phyloP scores from a whole-genome alignment of 176 grass and related monocot genomes.

The Pontederia crassipes region DNA sequence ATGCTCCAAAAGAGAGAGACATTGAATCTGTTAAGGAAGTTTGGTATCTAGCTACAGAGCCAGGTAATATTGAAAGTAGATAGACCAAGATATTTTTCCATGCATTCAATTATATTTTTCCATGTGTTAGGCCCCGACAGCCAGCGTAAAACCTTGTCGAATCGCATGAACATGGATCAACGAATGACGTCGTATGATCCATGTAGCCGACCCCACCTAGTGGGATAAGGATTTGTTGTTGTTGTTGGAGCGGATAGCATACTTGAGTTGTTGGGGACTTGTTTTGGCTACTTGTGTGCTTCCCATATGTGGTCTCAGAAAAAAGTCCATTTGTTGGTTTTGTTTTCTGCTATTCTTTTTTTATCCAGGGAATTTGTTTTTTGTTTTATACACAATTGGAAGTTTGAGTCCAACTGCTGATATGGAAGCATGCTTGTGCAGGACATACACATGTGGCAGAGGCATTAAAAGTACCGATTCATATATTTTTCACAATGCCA shows the following conservation, averaged over 20 bases:
- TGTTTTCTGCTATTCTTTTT: neutral
- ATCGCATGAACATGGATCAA: too few relatives aligned
- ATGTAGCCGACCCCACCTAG: too few relatives aligned
- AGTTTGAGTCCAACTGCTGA: conserved; percentile 23
- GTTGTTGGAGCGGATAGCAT: too few relatives aligned
- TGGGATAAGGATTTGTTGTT: too few relatives aligned
- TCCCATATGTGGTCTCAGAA: too few relatives aligned
- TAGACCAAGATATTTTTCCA: neutral
- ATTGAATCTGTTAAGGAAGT: conserved; percentile 17
- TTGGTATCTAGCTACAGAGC: conserved; percentile 7
- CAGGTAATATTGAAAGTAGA: neutral
- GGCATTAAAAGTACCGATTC: conserved; percentile 77
- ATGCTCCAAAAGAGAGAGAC: conserved; percentile 16
- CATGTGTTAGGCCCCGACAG: too few relatives aligned
- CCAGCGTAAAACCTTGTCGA: too few relatives aligned
- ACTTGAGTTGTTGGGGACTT: too few relatives aligned
- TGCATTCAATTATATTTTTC: too few relatives aligned
- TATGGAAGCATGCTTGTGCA: conserved; percentile 41
- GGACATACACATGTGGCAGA: conserved; percentile 95
- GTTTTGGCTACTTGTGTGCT: too few relatives aligned
- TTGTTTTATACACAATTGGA: neutral
- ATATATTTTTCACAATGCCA: conserved; percentile 99
- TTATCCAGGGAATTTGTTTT: neutral
- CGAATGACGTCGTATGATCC: too few relatives aligned
- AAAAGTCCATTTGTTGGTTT: neutral